These are phyloP conservation scores for Solanum bulbocastanum DNA, from an alignment of 257 asterid genomes.

Conservation along the genomic window DNA sequence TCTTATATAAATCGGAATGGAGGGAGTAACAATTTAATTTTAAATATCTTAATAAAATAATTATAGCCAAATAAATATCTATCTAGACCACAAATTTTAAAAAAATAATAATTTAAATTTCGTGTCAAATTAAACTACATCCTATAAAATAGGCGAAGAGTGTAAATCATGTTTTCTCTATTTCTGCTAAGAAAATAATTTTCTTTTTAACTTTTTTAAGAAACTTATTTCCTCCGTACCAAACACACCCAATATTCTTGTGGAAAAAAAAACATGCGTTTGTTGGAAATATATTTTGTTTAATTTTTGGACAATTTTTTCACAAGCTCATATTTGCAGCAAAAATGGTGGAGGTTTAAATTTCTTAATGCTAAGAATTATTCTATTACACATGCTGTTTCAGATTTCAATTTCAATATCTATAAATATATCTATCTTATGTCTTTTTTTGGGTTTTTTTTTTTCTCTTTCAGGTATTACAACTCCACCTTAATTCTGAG, in stretches of 20 bases:
- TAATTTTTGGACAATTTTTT: no score
- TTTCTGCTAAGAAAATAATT: no score
- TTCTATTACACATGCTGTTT: neutral
- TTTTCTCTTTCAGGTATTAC: neutral
- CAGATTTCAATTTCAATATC: neutral
- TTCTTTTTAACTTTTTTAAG: neutral
- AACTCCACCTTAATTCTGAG: neutral
- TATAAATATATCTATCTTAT: neutral
- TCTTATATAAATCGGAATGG: neutral
- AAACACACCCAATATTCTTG: neutral
- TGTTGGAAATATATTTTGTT: neutral
- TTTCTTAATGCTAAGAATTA: no score
- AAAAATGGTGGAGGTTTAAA: neutral
- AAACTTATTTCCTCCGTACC: neutral
- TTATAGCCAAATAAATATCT: no score
- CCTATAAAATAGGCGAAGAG: no score
- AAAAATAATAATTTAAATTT: no score
- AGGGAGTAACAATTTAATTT: neutral
- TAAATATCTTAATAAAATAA: no score
- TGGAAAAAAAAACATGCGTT: no score
- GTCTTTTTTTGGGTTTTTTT: neutral
- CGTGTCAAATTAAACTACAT: no score
- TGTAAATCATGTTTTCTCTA: no score
- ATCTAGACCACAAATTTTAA: no score
- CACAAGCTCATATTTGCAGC: neutral